Evolutionary conservation across 805 yeast genomes (phyloP).

Genomic region (Ogataea sp.): DNA sequence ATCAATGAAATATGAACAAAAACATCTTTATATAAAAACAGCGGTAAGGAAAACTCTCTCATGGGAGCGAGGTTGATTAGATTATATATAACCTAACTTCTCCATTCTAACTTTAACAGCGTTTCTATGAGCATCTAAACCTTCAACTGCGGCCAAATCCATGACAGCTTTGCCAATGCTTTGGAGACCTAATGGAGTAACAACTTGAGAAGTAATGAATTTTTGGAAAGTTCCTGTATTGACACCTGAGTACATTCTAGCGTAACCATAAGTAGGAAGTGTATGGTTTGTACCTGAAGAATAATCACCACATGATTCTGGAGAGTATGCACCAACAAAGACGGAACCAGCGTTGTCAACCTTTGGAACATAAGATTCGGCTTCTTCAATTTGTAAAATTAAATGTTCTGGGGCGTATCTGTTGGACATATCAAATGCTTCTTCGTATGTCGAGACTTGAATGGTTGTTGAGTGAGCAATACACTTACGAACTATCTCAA

Average conservation of each 20-base stretch:
- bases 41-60: too few species aligned
- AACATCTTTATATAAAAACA: too few species aligned
- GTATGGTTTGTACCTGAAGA: conserved; percentile 98
- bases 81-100: conserved; percentile 43
- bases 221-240: conserved; percentile 95
- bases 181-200: conserved; percentile 75
- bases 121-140: conserved; percentile 93
- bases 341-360: conserved; percentile 95
- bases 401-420: conserved; percentile 96
- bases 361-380: conserved; percentile 57
- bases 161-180: conserved; percentile 95
- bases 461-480: conserved; percentile 86
- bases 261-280: conserved; percentile 96
- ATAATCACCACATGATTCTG: conserved; percentile 98
- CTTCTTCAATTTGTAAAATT: conserved; percentile 82
- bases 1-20: too few species aligned
- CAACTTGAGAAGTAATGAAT: conserved; percentile 89
- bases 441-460: conserved; percentile 56
- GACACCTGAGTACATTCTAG: conserved; percentile 95
- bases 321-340: conserved; percentile 92
- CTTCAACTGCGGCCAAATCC: conserved; percentile 93
- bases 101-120: conserved; percentile 95
- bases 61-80: neutral
- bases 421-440: conserved; percentile 84
- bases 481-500: conserved; percentile 86